Base-by-base conservation (phyloP, 75 land plant species). In the Sequoiadendron giganteum region DNA sequence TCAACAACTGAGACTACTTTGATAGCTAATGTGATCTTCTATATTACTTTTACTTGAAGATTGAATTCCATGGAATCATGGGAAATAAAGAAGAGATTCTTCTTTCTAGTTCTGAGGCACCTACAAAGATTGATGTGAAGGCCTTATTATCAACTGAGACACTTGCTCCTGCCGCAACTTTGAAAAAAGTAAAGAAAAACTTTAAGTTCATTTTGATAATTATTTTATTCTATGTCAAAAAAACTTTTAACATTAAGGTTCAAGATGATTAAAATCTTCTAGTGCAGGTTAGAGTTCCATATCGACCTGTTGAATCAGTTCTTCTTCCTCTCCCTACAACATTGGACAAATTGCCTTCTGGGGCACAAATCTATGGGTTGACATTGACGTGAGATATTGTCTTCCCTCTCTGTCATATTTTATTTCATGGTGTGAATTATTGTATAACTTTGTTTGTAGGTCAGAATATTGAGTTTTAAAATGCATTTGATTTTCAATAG, bases 91-190 rank as follows among this genome's bases (percentile, higher is more conserved):
- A 88, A 34, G 96, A 92, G 77, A 83, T 98, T 48, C n/a, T 93
- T 25, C 89, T 98, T 87, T 93, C 93, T 91, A 99, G 99, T 56
- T 93, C 95, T 92, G 99, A 97, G 68, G 93, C 94, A 73, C 94
- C 97, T 1, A 84, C 90, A 18, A 94, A 96, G 89, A 87, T 98
- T 82, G 95, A 93, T 86, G 96, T 93, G 65, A 94, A 89, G 87
- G 93, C 96, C 56, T 86, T 92, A 32, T 88, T 95, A 38, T 90
- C 94, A 80, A 89, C 93, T 28, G 99, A 98, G 86, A 94, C 89
- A 52, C 94, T 98, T 87, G 89, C 87, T 28, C 99, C 99, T 65
- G 49, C 88, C 48, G 98, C 98, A 70, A 78, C 49, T 54, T 87
- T 98, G 21, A 91, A 89, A 36, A 98, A 95, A 94, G 99, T 95